A percentile compares a stretch with the other conserved stretches of the same genome.
phyloP scores from a whole-genome alignment of 768 basidiomycete species.

The Dendrothele bispora region DNA sequence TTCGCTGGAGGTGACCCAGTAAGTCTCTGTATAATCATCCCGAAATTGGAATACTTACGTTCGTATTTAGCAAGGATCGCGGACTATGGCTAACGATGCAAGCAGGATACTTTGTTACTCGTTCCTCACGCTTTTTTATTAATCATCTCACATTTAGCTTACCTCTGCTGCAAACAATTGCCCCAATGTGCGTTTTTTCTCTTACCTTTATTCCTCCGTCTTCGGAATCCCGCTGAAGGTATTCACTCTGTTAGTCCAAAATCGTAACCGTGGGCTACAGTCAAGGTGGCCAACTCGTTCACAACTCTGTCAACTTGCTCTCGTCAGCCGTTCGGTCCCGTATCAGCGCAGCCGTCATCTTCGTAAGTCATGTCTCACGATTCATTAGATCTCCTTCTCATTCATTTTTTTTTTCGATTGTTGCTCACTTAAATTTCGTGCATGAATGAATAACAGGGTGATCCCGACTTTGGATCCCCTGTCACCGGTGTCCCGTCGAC shows the following conservation, averaged over 20 bases:
- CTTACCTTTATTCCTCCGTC: no score
- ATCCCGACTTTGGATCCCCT: no score
- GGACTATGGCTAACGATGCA: constrained; percentile 15
- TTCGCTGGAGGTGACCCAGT: constrained; percentile 34
- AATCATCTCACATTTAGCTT: constrained; percentile 8
- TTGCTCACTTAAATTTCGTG: no score
- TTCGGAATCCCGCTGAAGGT: no score
- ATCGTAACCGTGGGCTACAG: constrained; percentile 16
- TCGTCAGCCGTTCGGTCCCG: constrained; percentile 9
- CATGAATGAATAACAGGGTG: no score
- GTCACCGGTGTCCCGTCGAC: no score
- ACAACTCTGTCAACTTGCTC: constrained; percentile 14
- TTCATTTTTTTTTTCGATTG: no score
- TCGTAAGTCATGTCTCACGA: no score
- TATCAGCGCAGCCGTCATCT: constrained; percentile 17
- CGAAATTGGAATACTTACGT: no score
- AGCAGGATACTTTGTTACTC: neutral
- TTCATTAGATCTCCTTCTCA: no score
- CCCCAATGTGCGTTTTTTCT: constrained; percentile 9
- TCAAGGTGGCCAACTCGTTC: constrained; percentile 17
- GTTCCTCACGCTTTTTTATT: neutral
- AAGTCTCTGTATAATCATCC: no score
- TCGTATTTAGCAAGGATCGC: constrained; percentile 12
- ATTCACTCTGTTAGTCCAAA: constrained; percentile 1
- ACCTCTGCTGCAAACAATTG: constrained; percentile 13